phyloP scores from a whole-genome alignment of 2,329 filamentous ascomycete genomes.

The Aspergillus arachidicola region DNA sequence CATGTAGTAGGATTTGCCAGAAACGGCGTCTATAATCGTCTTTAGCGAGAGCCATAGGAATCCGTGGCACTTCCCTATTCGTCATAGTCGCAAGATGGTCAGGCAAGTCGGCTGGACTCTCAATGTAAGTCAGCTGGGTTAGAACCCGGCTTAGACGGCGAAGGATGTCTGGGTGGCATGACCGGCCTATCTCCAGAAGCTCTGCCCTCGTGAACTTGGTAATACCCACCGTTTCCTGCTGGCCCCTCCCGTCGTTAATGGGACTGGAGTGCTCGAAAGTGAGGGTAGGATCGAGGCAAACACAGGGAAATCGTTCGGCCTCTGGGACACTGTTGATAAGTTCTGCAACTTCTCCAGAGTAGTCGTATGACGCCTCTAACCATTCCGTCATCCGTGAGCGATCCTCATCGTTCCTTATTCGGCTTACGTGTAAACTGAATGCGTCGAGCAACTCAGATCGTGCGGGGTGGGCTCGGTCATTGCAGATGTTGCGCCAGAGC shows the following conservation, averaged over 20 bases:
- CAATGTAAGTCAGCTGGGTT: slow-evolving; percentile 50
- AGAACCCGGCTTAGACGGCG: slow-evolving; percentile 52
- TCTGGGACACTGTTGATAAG: slow-evolving; percentile 42
- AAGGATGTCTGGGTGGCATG: slow-evolving; percentile 53
- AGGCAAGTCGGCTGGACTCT: slow-evolving; percentile 45
- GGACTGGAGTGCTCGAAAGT: slow-evolving; percentile 31
- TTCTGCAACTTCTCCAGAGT: slow-evolving; percentile 46
- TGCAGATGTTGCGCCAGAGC: slow-evolving; percentile 55
- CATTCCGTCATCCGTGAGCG: slow-evolving; percentile 49
- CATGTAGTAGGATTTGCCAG: slow-evolving; percentile 54
- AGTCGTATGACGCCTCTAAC: slow-evolving; percentile 57
- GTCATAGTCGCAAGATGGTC: slow-evolving; percentile 42
- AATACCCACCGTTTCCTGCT: slow-evolving; percentile 17
- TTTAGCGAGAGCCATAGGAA: slow-evolving; percentile 49
- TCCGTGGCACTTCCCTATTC: slow-evolving; percentile 37
- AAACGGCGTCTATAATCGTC: slow-evolving; percentile 43
- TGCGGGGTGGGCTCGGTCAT: slow-evolving; percentile 45
- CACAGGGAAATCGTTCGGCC: slow-evolving; percentile 49
- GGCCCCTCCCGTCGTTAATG: slow-evolving; percentile 22
- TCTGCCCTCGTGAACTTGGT: slow-evolving; percentile 49
- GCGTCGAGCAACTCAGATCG: slow-evolving; percentile 47
- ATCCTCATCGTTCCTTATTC: slow-evolving; percentile 33
- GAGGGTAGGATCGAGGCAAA: slow-evolving; percentile 55
- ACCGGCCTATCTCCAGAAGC: slow-evolving; percentile 55
- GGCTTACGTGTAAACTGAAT: slow-evolving; percentile 47